A percentile compares a stretch with the other conserved stretches of the same genome.
Evolutionary conservation across 805 yeast species (phyloP).

Genomic region (Hanseniaspora vineae): DNA sequence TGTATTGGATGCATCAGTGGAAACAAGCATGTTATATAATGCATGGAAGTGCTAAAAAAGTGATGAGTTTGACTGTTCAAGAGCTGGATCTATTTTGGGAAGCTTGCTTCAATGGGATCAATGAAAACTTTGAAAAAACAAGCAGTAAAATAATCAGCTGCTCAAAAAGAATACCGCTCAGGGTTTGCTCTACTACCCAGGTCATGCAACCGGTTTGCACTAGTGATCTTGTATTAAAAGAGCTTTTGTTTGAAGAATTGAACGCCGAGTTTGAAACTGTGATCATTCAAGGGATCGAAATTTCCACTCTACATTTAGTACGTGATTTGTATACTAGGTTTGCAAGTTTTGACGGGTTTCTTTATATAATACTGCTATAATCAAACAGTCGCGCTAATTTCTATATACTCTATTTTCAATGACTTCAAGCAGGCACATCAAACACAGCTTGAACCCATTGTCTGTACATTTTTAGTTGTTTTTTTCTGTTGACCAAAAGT

Average conservation of each 20-base stretch:
- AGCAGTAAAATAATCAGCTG: conserved; percentile 11
- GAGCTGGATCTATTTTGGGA: conserved; percentile 49
- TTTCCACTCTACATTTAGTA: conserved; percentile 31
- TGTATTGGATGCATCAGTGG: conserved; percentile 60
- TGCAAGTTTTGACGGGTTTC: conserved; percentile 49
- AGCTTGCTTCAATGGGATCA: conserved; percentile 26
- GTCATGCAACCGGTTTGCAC: conserved; percentile 9
- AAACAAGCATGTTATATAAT: conserved; percentile 72
- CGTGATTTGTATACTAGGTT: conserved; percentile 32
- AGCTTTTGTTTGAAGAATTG: conserved; percentile 13
- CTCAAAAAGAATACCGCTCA: conserved; percentile 8
- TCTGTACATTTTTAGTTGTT: conserved; percentile 88
- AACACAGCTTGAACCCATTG: conserved; percentile 95
- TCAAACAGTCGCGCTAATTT: too few species aligned
- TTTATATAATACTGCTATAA: conserved; percentile 27
- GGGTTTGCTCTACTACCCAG: conserved; percentile 4
- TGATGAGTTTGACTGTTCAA: conserved; percentile 62
- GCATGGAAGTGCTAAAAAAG: conserved; percentile 63
- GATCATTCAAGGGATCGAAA: conserved; percentile 40
- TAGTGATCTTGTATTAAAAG: conserved; percentile 12
- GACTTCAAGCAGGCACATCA: conserved; percentile 23
- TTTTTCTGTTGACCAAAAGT: conserved; percentile 80
- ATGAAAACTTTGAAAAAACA: conserved; percentile 12
- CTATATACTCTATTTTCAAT: too few species aligned
- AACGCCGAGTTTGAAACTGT: conserved; percentile 17